A percentile compares a stretch with the other conserved stretches of the same genome.
Conservation (phyloP, 805 yeast genomes). For the Citeromyces matritensis region DNA sequence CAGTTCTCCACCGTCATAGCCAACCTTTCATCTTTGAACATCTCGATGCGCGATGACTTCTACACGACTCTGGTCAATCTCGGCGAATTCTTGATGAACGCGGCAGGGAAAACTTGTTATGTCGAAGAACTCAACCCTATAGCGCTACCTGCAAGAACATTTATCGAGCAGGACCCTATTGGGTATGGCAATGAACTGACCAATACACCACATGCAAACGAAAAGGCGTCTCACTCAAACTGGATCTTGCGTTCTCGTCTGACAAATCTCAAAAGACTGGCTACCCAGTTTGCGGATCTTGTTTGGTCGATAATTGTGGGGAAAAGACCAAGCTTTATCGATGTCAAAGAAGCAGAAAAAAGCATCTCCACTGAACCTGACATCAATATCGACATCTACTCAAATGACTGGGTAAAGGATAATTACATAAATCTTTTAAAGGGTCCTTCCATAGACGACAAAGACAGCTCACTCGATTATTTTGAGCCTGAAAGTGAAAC, state of each 20-base stretch:
- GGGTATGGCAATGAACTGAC: not conserved
- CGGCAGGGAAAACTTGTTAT: constrained; percentile 53
- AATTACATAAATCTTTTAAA: not conserved
- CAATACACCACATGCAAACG: not conserved
- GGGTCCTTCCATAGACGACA: not conserved
- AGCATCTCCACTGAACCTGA: not conserved
- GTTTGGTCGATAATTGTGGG: not conserved
- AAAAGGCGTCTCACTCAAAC: constrained; percentile 2
- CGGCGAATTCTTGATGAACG: constrained; percentile 50
- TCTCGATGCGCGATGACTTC: constrained; percentile 44
- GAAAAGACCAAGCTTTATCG: not conserved
- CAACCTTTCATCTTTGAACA: constrained; percentile 19
- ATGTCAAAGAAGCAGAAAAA: constrained; percentile 2
- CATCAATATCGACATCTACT: not conserved
- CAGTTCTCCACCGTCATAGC: constrained; percentile 17
- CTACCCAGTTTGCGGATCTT: not conserved
- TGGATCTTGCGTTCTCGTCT: not conserved
- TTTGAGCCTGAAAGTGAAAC: constrained; percentile 1
- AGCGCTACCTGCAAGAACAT: constrained; percentile 32
- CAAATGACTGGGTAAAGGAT: not conserved
- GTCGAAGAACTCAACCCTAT: constrained; percentile 40
- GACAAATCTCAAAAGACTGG: not conserved
- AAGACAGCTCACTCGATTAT: not conserved
- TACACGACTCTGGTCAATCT: constrained; percentile 43
- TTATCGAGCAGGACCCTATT: constrained; percentile 23